Base-by-base conservation (phyloP, 2,329 filamentous ascomycete species). In the Cladosporium oxysporum region DNA sequence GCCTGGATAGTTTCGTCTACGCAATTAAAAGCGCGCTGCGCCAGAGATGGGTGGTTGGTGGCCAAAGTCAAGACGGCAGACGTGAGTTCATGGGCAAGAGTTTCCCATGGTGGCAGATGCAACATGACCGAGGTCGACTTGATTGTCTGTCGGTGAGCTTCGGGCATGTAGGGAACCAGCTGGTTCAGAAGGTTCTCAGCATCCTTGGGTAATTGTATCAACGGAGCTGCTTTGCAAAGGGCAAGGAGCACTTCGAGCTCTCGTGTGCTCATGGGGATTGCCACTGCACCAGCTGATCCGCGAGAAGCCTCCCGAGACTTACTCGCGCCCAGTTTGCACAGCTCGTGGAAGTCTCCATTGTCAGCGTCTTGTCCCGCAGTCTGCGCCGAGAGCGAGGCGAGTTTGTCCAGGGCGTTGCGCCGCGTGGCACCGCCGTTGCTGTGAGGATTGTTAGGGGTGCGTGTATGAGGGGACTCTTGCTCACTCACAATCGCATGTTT, bases 241-340 rank as follows among this genome's bases (percentile, higher is more conserved):
- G 95, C 92, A 29, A 98, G 81, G 29, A 99, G 85, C 62, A 96
- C 91, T 78, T 99, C 94, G 71, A 97, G 90, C 82, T 99, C 96
- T 73, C 91, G 89, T 63, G 93, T 88, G 62, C 89, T 78, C 77
- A 82, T 83, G 1, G 77, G 77, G 12, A 78, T 72, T 26, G 71
- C 58, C 28, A 59, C 41, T 47, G 50, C 60, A 35, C 60, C 59
- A n/a, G 49, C 55, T 12, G 62, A 64, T 6, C 74, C 75, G 66
- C 74, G 72, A 21, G 8, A 33, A 33, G 41, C 21, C 65, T 62
- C 58, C 7, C 62, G 61, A n/a, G 28, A 47, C 57, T 65, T 63
- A n/a, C 55, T 16, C 11, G 59, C 60, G 47, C 75, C 74, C 41
- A 77, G 60, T n/a, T 71, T 78, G 70, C 81, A 83, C 23, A 84